Evolutionary conservation across 169 alveolate genomes (phyloP), one percentile per base, ranked within the genome.

Genomic region (Eimeria nieschulzi): DNA sequence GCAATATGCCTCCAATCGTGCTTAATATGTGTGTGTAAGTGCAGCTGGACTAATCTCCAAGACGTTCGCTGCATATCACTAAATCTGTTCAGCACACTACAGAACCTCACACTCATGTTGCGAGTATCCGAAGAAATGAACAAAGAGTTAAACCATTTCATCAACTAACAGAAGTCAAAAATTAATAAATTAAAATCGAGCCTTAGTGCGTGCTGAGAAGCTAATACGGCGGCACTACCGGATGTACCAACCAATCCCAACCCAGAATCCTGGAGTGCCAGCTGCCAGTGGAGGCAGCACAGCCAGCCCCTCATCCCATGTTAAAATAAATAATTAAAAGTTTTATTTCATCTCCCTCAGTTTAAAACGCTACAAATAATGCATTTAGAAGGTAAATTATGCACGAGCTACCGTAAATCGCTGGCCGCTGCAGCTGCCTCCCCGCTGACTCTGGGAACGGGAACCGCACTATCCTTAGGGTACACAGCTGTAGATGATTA

Each of bases 401-500:
- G 63, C 83, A 39, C n/a, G 68, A 59, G 68, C 54, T 46, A 26
- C 10, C 17, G 15, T 33, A 73, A 15, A 73, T 23, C 17, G n/a
- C 9, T 39, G 17, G 19, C 61, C 10, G 63, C 19, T 17, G 80
- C 80, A 10, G 80, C n/a, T 71, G 9, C 80, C 55, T 25, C 80
- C 55, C 80, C 80, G 80, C 80, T 71, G 80, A 25, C 55, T 71
- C 46, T 1, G 46, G 56, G 80, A 54, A n/a, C 25, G 59, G 80
- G 80, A 39, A 5, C 80, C 80, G n/a, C n/a, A 7, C 63, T 39
- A 73, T 73, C 83, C 55, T 70, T 19, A 21, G 83, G 83, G 63
- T 26, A 46, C 83, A 73, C 83, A 33, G 83, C 83, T 10, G 83
- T 26, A 10, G 21, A 25, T 13, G 17, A 12, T 54, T 9, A 33